Base-by-base conservation (phyloP, 495 filamentous ascomycete genomes). In the Penicillium bovifimosum region DNA sequence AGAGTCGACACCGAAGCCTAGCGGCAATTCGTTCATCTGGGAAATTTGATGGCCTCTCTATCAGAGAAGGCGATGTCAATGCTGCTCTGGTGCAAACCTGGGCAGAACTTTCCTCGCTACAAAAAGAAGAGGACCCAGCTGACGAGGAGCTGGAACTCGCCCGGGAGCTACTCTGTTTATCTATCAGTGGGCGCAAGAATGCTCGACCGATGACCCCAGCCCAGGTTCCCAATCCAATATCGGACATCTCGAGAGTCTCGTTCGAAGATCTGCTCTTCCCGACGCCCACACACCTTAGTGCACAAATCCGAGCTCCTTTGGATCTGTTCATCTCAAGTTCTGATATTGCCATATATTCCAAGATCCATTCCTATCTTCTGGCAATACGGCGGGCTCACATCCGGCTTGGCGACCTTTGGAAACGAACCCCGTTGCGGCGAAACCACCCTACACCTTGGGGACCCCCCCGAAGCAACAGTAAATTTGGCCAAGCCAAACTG, bases 231-330 rank as follows among this genome's bases (percentile, higher is more conserved):
- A 56, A 39, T 33, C 39, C 52, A 20, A 49, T 58, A 18, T 43
- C 67, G 10, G 56, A 68, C 17, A 62, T 75, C 1, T 74, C 74
- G 5, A 56, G 49, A 6, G 67, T 75, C 24, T 64, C 64, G 0
- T 98, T 96, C 64, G 80, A 82, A 26, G 91, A 95, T 55, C 73
- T 96, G 0, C 74, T 96, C 1, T 86, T 96, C 47, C 90, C 91
- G 9, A 80, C 81, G 1, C 81, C 91, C 0, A 86, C 87, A 20
- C 65, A 69, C 1, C 70, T 98, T 29, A 86, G 81, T 1, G 74
- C 92, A 20, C 79, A 86, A 43, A 80, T 96, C 9, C 83, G 78
- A 3, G 85, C 89, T 5, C 91, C 93, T 0, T 66, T 96, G 1
- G 92, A 96, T 56, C 74, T 98, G 1, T 95, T 98, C 61, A 80